Evolutionary conservation across 768 basidiomycete genomes (phyloP).

Genomic region (Sarcomyxa edulis): DNA sequence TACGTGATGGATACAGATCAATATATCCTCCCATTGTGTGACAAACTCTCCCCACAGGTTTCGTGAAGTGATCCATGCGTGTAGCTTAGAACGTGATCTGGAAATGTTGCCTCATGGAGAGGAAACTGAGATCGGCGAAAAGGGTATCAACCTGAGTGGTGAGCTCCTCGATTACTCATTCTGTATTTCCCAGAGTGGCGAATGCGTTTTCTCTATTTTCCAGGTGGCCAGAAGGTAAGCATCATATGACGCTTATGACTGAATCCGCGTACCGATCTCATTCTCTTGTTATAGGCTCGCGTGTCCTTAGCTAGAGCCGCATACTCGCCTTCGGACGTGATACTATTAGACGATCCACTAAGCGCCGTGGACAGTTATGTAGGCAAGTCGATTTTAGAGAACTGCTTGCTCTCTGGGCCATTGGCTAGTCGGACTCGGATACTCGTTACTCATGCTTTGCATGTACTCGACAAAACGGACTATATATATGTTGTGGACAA

Average conservation of each 20-base stretch:
- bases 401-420: conserved; percentile 52
- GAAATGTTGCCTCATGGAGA: conserved; percentile 67
- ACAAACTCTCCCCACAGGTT: conserved; percentile 29
- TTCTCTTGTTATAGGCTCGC: conserved; percentile 41
- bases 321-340: conserved; percentile 66
- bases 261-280: neutral
- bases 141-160: conserved; percentile 66
- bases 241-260: neutral
- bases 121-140: conserved; percentile 69
- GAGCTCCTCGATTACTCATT: conserved; percentile 7
- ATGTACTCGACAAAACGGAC: conserved; percentile 51
- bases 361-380: conserved; percentile 77
- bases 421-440: conserved; percentile 49
- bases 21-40: neutral
- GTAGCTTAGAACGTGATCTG: conserved; percentile 65
- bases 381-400: conserved; percentile 55
- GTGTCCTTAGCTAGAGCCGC: conserved; percentile 72
- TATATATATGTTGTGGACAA: conserved; percentile 61
- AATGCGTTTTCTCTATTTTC: no score
- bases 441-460: conserved; percentile 56
- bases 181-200: neutral
- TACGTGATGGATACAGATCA: conserved; percentile 13
- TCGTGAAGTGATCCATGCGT: conserved; percentile 52
- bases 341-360: conserved; percentile 78
- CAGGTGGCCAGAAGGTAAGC: conserved; percentile 13